phyloP scores from a whole-genome alignment of 768 basidiomycete species.

The Termitomyces sp. region DNA sequence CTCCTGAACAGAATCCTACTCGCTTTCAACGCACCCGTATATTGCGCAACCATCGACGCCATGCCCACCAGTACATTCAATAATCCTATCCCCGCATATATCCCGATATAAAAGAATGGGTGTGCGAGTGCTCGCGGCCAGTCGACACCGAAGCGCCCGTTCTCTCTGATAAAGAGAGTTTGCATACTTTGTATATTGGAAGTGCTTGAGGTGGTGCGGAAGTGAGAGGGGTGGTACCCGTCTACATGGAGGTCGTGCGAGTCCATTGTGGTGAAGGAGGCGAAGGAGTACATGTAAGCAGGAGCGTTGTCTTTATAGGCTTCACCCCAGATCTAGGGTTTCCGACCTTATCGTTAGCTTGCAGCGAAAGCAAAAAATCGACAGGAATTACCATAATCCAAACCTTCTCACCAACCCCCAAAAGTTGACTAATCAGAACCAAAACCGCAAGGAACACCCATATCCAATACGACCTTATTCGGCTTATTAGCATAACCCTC shows the following conservation, averaged over 20 bases:
- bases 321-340: constrained; percentile 56
- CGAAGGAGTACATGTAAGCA: constrained; percentile 26
- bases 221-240: constrained; percentile 24
- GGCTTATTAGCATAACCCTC: neutral
- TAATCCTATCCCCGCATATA: constrained; percentile 62
- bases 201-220: constrained; percentile 18
- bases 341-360: neutral
- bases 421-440: constrained; percentile 45
- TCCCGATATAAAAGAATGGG: constrained; percentile 66
- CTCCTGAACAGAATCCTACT: constrained; percentile 42
- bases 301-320: constrained; percentile 37
- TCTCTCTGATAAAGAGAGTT: constrained; percentile 15
- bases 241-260: constrained; percentile 34
- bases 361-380: neutral
- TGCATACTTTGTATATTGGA: neutral
- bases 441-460: constrained; percentile 51
- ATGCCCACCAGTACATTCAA: constrained; percentile 42
- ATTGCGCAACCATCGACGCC: constrained; percentile 46
- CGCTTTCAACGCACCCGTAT: constrained; percentile 52
- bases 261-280: constrained; percentile 30
- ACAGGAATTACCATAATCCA: constrained; percentile 61
- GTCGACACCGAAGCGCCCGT: constrained; percentile 22
- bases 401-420: constrained; percentile 56
- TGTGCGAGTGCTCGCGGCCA: constrained; percentile 51
- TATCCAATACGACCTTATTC: constrained; percentile 56